Percentiles rank a stretch among this genome's conserved stretches.
Evolutionary conservation across 176 grass and related monocot species (phyloP).

Genomic region (Cenchrus purpureus): DNA sequence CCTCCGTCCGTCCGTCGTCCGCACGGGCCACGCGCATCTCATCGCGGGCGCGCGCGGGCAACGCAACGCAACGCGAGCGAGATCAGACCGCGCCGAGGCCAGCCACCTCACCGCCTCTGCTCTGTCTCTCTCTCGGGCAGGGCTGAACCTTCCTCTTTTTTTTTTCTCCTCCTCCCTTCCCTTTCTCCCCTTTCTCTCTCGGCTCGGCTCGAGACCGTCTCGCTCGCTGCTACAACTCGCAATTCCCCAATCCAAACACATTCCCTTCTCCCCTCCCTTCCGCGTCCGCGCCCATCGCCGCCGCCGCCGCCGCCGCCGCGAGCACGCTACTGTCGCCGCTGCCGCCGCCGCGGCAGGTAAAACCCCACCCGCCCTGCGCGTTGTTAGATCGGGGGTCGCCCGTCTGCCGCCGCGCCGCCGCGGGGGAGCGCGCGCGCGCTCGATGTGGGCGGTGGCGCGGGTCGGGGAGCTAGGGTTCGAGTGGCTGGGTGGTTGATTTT

Average conservation of each 20-base stretch:
- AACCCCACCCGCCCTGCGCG: neutral
- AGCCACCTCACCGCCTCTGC: conserved; percentile 39
- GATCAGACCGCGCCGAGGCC: conserved; percentile 37
- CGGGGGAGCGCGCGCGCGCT: neutral
- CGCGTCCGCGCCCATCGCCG: neutral
- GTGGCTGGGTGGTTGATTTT: neutral
- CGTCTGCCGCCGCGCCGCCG: neutral
- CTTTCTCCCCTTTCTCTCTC: neutral
- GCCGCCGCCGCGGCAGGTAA: conserved; percentile 46
- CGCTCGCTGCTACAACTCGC: conserved; percentile 37
- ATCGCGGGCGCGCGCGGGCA: neutral
- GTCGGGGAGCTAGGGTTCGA: conserved; percentile 43
- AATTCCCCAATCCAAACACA: conserved; percentile 60
- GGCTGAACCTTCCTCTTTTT: neutral
- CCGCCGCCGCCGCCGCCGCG: conserved; percentile 26
- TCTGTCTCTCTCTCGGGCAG: neutral
- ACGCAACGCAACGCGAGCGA: neutral
- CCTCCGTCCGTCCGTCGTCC: neutral
- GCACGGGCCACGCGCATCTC: conserved; percentile 10
- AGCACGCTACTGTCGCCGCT: conserved; percentile 14
- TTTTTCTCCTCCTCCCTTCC: neutral
- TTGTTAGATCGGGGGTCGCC: conserved; percentile 36
- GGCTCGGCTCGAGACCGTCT: neutral
- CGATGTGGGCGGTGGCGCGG: conserved; percentile 1
- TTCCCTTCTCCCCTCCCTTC: neutral